Base-by-base conservation (phyloP, 2,329 filamentous ascomycete genomes). In the Lachnellula subtilissima region DNA sequence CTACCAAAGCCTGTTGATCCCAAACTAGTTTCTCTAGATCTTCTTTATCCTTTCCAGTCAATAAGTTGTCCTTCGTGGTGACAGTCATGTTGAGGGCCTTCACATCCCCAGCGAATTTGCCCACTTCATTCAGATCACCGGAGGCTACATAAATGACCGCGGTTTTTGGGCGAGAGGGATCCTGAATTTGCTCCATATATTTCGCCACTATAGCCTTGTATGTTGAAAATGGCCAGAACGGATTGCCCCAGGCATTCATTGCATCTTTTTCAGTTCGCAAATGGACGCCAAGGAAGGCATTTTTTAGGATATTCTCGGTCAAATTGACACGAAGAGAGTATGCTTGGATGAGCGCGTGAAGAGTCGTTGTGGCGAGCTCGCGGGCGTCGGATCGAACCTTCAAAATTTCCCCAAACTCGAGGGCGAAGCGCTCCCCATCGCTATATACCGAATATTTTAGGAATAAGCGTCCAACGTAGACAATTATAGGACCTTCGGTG, bases 1-100 rank as follows among this genome's bases (percentile, higher is more conserved):
- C 78, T 2, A 80, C 73, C 19, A 79, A 62, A 0, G 71, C 73
- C 50, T 74, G 73, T 67, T 80, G 77, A 63, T 79, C 75, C 70
- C 72, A 78, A 1, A 65, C 71, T 47, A 80, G 63, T 14, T 39
- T 47, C 4, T 70, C 52, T 11, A 80, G 64, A 12, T 56, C 56
- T 9, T 54, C 53, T 1, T 66, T 56, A 47, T 77, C 75, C 0
- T 45, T 52, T 1, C 61, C 48, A 54, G 69, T 65, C 3, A 80
- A 69, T 1, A 80, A 59, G 28, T 76, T 71, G 15, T 66, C 57
- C 62, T 78, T 78, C 9, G 69, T 70, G 2, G 75, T 69, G 1
- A 78, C 73, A n/a, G 65, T 71, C 7, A 77, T 80, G 77, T 63
- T 71, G 47, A 80, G 63, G 12, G 47, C 49, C 4, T 70, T 50